Base-by-base conservation (phyloP, 352 stramenopile species). In the Pythium dissotocum region DNA sequence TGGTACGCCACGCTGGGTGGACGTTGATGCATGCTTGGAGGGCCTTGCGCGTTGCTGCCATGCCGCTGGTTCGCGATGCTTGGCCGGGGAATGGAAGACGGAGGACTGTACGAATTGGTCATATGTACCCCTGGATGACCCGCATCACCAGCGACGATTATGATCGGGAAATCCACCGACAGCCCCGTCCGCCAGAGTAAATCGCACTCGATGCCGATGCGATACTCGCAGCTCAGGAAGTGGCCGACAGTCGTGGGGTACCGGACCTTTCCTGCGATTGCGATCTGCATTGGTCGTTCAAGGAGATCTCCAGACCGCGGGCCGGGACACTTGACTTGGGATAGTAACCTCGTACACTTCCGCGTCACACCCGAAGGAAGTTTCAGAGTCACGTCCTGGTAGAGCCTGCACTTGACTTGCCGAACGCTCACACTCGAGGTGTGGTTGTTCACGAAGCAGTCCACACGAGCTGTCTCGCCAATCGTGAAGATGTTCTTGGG, bases 391-490 rank as follows among this genome's bases (percentile, higher is more conserved):
- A 90, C 82, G 51, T 88, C 78, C 71, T 90, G 82, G 51, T 87
- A 83, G 21, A 90, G 46, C 4, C 80, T 71, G 55, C 82, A 83
- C 40, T 74, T 83, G 51, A 90, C 77, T 58, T 82, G 68, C 30
- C 73, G 65, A 36, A 90, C 77, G 32, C 64, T 72, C 5, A 84
- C 77, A 16, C 77, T 70, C 13, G 73, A 79, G 10, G 85, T 90
- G 65, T 90, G 79, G 68, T 91, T 93, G 62, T 89, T 88, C 10
- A 93, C 78, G 33, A 90, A 89, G 61, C 82, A 86, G 54, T 90
- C 77, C 40, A 93, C 75, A 5, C 83, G 76, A 12, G 80, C 81
- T 24, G 69, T 85, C 33, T 93, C 85, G 18, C 78, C 78, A 1
- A 89, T 70, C 2, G 59, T 75, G 40, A 89, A 88, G 26, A 85